A percentile compares a stretch with the other conserved stretches of the same genome.
Conservation (phyloP, 768 basidiomycete species). For the Leccinellum albellum region DNA sequence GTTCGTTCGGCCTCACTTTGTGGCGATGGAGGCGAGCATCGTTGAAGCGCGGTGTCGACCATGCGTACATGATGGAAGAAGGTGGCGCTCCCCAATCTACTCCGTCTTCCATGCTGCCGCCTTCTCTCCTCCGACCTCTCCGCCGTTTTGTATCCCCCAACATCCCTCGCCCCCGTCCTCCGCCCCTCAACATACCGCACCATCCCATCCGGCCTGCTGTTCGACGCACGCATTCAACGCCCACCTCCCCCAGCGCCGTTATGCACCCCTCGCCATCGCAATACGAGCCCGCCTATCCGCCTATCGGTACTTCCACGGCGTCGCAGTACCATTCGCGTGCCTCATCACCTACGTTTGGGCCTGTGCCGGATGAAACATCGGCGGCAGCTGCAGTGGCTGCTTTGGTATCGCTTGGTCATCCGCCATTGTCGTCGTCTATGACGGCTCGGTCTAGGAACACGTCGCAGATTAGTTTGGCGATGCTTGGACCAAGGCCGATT, state of each 20-base stretch:
- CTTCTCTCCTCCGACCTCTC: conserved; percentile 27
- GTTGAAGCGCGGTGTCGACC: conserved; percentile 30
- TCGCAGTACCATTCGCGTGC: conserved; percentile 33
- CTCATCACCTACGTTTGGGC: conserved; percentile 27
- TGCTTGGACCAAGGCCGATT: conserved; percentile 45
- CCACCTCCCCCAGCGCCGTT: conserved; percentile 8
- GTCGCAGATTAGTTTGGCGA: conserved; percentile 60
- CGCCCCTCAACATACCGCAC: conserved; percentile 16
- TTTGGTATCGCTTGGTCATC: conserved; percentile 28
- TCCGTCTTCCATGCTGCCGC: conserved; percentile 18
- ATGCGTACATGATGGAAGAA: conserved; percentile 49
- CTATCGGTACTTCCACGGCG: conserved; percentile 31
- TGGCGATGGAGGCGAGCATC: conserved; percentile 43
- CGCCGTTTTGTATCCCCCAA: conserved; percentile 25
- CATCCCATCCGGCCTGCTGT: conserved; percentile 11
- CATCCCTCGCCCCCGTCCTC: conserved; percentile 19
- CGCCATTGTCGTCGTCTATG: conserved; percentile 39
- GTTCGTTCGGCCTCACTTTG: conserved; percentile 44
- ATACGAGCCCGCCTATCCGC: conserved; percentile 20
- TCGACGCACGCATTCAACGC: conserved; percentile 22
- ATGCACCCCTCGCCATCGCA: conserved; percentile 6
- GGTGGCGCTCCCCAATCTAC: conserved; percentile 11
- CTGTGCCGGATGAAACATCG: not conserved
- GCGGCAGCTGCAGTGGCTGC: not conserved
- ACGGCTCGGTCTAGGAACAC: conserved; percentile 59